Percentiles rank a stretch among this genome's conserved stretches.
phyloP scores from a whole-genome alignment of 225 moss, liverwort and hornwort genomes.

The Climacium dendroides region DNA sequence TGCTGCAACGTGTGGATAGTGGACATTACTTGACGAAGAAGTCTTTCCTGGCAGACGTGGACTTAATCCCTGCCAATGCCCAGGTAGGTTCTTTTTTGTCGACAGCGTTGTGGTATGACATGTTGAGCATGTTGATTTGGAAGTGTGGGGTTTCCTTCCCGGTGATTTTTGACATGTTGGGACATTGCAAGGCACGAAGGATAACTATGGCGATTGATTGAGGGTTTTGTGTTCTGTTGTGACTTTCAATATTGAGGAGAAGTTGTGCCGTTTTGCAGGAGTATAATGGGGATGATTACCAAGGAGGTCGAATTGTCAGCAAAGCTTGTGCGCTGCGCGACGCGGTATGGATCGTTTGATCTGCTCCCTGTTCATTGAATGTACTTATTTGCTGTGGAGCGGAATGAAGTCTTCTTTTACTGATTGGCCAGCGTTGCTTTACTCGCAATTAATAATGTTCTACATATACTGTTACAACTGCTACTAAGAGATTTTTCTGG shows the following conservation, averaged over 20 bases:
- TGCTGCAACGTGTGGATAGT: conserved; percentile 67
- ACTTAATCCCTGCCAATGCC: conserved; percentile 60
- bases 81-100: conserved; percentile 17
- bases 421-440: not conserved
- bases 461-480: not conserved
- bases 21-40: conserved; percentile 32
- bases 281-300: conserved; percentile 80
- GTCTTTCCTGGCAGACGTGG: conserved; percentile 23
- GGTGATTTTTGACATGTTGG: not conserved
- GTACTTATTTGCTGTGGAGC: not conserved
- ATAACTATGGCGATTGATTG: not conserved
- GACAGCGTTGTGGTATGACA: not conserved
- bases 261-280: conserved; percentile 30
- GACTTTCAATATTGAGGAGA: not conserved
- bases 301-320: conserved; percentile 70
- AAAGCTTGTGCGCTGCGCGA: conserved; percentile 80
- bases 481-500: not conserved
- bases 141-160: not conserved
- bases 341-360: conserved; percentile 23
- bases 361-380: not conserved
- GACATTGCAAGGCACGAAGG: not conserved
- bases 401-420: not conserved
- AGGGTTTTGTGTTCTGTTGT: not conserved
- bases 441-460: not conserved
- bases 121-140: not conserved